Conservation (phyloP, 441 rosid genomes). For the Jatropha podagrica region DNA sequence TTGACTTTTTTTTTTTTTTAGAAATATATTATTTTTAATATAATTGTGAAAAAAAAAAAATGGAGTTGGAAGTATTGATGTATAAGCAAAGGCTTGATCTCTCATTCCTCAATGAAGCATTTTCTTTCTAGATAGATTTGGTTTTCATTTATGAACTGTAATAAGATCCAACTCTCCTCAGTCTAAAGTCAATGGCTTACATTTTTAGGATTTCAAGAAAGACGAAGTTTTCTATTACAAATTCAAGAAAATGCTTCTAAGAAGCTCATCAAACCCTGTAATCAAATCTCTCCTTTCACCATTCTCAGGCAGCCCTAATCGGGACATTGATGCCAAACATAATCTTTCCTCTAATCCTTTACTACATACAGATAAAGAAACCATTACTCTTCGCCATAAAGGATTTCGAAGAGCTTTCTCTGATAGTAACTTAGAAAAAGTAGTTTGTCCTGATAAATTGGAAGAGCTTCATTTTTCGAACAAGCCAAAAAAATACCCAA, state of each 20-base stretch:
- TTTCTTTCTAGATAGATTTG: background rate
- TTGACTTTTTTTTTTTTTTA: too few species aligned
- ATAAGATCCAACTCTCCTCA: background rate
- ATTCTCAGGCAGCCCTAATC: conserved; percentile 21
- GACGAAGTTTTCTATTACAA: background rate
- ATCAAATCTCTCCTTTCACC: conserved; percentile 16
- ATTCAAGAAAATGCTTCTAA: conserved; percentile 23
- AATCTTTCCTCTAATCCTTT: conserved; percentile 3
- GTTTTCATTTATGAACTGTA: background rate
- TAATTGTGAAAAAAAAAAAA: too few species aligned
- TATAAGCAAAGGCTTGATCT: too few species aligned
- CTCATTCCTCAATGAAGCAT: too few species aligned
- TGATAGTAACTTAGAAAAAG: conserved; percentile 31
- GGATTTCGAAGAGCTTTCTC: conserved; percentile 32
- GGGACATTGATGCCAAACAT: conserved; percentile 20
- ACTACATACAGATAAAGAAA: conserved; percentile 7
- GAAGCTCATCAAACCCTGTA: conserved; percentile 33
- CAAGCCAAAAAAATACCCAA: conserved; percentile 17
- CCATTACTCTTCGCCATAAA: background rate
- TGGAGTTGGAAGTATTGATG: too few species aligned
- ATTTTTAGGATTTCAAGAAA: conserved; percentile 7
- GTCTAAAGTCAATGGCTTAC: conserved; percentile 3
- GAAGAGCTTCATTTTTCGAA: conserved; percentile 18
- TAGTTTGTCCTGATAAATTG: conserved; percentile 8
- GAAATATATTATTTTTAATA: too few species aligned